Evolutionary conservation across 1,284 basidiomycete genomes (phyloP).

Genomic region (Golubevia pallescens): DNA sequence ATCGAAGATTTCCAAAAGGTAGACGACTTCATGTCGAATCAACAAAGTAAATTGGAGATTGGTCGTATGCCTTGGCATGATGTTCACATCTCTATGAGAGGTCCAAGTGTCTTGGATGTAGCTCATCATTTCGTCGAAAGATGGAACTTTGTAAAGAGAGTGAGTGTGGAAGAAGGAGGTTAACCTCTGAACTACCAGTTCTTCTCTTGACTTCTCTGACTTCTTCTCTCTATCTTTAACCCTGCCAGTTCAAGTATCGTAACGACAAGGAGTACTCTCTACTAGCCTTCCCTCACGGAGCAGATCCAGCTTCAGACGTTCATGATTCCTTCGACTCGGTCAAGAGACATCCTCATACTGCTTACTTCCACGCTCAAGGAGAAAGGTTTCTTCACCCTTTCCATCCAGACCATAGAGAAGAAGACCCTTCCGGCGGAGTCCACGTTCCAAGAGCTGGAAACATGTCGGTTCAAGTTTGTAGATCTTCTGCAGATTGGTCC

Average conservation of each 20-base stretch:
- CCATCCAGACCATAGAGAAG: slow-evolving; percentile 14
- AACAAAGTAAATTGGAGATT: slow-evolving; percentile 73
- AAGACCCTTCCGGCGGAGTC: slow-evolving; percentile 13
- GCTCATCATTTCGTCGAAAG: slow-evolving; percentile 88
- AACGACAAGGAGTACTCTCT: slow-evolving; percentile 70
- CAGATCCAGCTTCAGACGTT: slow-evolving; percentile 69
- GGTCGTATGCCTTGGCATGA: slow-evolving; percentile 84
- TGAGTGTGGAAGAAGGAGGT: too few relatives aligned
- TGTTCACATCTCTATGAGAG: slow-evolving; percentile 77
- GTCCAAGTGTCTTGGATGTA: slow-evolving; percentile 83
- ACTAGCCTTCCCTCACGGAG: slow-evolving; percentile 82
- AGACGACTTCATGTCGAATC: slow-evolving; percentile 77
- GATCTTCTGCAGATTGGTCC: slow-evolving; percentile 88
- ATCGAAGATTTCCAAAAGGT: slow-evolving; percentile 74
- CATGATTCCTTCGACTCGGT: slow-evolving; percentile 15
- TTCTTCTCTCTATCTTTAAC: too few relatives aligned
- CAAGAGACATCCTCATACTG: slow-evolving; percentile 72
- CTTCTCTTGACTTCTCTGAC: too few relatives aligned
- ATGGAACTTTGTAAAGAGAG: slow-evolving; percentile 70
- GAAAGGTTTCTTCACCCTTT: slow-evolving; percentile 19
- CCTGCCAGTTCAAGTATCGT: slow-evolving; percentile 63
- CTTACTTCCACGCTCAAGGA: slow-evolving; percentile 22
- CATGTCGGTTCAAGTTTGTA: slow-evolving; percentile 75
- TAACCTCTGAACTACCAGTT: too few relatives aligned
- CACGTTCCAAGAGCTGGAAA: slow-evolving; percentile 19